Evolutionary conservation across 2,329 filamentous ascomycete species (phyloP).

Genomic region (Calcarisporium arbuscula): DNA sequence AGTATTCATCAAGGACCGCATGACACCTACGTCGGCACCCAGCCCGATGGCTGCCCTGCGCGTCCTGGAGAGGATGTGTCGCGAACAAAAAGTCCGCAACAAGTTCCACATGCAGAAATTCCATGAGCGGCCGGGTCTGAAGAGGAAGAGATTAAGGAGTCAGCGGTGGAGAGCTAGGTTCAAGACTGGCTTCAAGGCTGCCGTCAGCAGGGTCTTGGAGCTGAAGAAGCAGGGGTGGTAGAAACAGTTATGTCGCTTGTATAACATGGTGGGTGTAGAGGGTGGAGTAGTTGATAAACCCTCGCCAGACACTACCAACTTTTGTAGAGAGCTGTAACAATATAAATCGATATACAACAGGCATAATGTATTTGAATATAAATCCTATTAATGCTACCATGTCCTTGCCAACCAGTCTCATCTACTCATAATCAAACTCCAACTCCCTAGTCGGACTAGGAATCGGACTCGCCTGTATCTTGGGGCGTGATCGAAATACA

Average conservation of each 20-base stretch:
- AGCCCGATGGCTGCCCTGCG: conserved; percentile 40
- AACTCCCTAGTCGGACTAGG: conserved; percentile 39
- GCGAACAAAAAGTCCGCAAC: conserved; percentile 48
- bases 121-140: conserved; percentile 70
- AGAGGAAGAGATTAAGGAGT: conserved; percentile 67
- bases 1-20: conserved; percentile 28
- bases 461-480: conserved; percentile 69
- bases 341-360: no score
- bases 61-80: conserved; percentile 31
- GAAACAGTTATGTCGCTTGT: conserved; percentile 6
- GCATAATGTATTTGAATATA: background rate
- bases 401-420: conserved; percentile 10
- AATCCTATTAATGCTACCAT: no score
- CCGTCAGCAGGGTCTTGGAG: conserved; percentile 58
- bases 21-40: conserved; percentile 20
- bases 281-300: no score
- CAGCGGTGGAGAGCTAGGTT: conserved; percentile 66
- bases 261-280: no score
- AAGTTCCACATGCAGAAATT: conserved; percentile 57
- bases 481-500: conserved; percentile 79
- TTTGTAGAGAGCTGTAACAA: no score
- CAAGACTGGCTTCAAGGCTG: conserved; percentile 59
- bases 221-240: conserved; percentile 77
- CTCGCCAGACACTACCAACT: no score
- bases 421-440: conserved; percentile 18